Conservation (phyloP, 2,329 filamentous ascomycete genomes). For the Fusarium phyllophilum region DNA sequence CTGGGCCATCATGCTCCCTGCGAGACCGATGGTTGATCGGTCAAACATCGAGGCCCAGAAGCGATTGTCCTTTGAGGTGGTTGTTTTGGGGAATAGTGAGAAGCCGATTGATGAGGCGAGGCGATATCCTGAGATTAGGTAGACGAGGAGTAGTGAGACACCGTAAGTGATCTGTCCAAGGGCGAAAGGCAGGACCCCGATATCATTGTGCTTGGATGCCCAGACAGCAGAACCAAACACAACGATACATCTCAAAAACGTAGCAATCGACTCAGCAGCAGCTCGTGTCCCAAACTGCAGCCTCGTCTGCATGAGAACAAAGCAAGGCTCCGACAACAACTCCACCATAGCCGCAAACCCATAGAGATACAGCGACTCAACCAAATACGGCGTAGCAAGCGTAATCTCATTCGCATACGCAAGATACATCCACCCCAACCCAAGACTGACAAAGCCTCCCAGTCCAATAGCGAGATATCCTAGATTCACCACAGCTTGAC, state of each 20-base stretch:
- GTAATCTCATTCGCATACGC: constrained; percentile 59
- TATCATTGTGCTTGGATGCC: constrained; percentile 62
- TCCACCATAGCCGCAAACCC: constrained; percentile 72
- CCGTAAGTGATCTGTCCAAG: constrained; percentile 86
- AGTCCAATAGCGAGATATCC: constrained; percentile 81
- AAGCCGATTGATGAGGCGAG: constrained; percentile 70
- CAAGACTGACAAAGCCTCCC: constrained; percentile 71
- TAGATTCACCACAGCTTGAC: constrained; percentile 87
- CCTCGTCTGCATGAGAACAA: constrained; percentile 85
- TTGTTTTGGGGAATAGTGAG: constrained; percentile 68
- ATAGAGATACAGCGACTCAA: constrained; percentile 63
- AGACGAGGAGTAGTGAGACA: constrained; percentile 73
- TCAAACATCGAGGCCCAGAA: constrained; percentile 74
- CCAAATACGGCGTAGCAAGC: constrained; percentile 71
- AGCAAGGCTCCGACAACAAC: constrained; percentile 86
- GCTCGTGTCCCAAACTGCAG: constrained; percentile 84
- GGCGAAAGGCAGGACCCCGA: constrained; percentile 89
- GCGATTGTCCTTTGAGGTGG: constrained; percentile 43
- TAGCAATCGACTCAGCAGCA: constrained; percentile 83
- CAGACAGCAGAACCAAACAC: constrained; percentile 78
- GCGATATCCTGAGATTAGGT: constrained; percentile 68
- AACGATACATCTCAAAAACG: constrained; percentile 77
- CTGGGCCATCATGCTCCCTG: constrained; percentile 86
- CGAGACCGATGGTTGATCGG: constrained; percentile 74
- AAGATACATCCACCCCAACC: constrained; percentile 76